Base-by-base conservation (phyloP, 1,284 basidiomycete species). In the Fomitopsis betulina region DNA sequence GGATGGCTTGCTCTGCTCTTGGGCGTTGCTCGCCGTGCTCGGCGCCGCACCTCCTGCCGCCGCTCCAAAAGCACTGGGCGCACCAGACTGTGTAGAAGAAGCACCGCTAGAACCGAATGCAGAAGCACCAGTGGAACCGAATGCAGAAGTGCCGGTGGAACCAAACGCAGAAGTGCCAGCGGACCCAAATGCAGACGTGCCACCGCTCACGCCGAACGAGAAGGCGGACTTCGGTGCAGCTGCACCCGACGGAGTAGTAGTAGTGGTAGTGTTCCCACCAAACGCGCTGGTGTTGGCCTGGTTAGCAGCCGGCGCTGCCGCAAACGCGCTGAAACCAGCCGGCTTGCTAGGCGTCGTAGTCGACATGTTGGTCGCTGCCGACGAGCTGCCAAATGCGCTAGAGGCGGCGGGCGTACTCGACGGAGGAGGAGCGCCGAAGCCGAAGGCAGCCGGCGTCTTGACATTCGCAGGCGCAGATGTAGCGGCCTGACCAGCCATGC, bases 221-320 rank as follows among this genome's bases (percentile, higher is more conserved):
- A 69, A 68, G 38, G 62, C 40, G 12, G 71, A 55, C 52, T 73
- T 69, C 27, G 60, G 42, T 3, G 59, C 50, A 5, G 59, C 38
- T 19, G 35, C n/a, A 15, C 58, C 49, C 21, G 57, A n/a, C 3
- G 54, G 30, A 25, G 47, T 39, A 13, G 23, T 55, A 13, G 54
- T 33, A 25, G 47, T 39, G 13, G 23, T 55, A 13, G 54, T 33
- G 17, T 49, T 54, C 2, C 40, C 35, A 9, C 60, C 62, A 39
- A 59, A 63, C 10, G 55, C 37, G 23, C 43, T 47, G 23, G 45
- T 55, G 37, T 45, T 55, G 13, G 42, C 6, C 15, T 55, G 56
- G 15, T 33, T 42, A 32, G 30, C 60, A 61, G 23, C 49, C 15
- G 54, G 56, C 13, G 56, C 52, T 15, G 58, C 50, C 17, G 53